phyloP scores from a whole-genome alignment of 2,329 filamentous ascomycete species.

The Aspergillus jensenii region DNA sequence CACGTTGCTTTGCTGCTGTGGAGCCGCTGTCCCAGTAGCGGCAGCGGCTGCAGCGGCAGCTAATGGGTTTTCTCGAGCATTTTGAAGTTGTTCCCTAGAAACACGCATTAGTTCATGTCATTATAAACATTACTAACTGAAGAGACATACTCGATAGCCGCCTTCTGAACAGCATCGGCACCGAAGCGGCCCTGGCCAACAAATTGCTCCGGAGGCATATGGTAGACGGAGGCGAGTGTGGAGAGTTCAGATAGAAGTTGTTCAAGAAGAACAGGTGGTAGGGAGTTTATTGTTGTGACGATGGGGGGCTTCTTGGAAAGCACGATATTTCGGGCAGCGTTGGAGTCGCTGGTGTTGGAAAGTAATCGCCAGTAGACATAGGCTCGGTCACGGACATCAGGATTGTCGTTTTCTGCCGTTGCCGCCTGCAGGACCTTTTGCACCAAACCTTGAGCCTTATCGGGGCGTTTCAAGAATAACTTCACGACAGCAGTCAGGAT shows the following conservation, averaged over 20 bases:
- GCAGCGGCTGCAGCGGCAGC: constrained; percentile 74
- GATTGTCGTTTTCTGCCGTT: constrained; percentile 94
- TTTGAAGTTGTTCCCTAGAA: constrained; percentile 76
- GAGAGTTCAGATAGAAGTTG: constrained; percentile 89
- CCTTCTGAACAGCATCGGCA: constrained; percentile 89
- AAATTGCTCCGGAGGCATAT: constrained; percentile 98
- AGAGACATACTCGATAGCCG: constrained; percentile 73
- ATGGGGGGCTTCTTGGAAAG: constrained; percentile 94
- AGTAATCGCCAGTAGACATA: constrained; percentile 98
- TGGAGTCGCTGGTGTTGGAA: constrained; percentile 75
- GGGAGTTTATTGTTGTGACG: constrained; percentile 85
- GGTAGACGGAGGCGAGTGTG: constrained; percentile 94
- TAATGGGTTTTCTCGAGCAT: constrained; percentile 90
- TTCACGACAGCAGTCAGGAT: constrained; percentile 97
- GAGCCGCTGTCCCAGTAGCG: constrained; percentile 54
- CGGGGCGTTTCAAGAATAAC: constrained; percentile 93
- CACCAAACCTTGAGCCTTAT: constrained; percentile 84
- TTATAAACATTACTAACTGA: background rate
- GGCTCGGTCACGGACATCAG: constrained; percentile 92
- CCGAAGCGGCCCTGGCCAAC: constrained; percentile 92
- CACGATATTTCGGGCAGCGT: constrained; percentile 89
- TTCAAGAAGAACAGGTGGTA: constrained; percentile 80
- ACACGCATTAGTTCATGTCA: constrained; percentile 18
- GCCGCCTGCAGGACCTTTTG: constrained; percentile 92
- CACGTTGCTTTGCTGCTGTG: constrained; percentile 69